Evolutionary conservation across 805 yeast genomes (phyloP).

Genomic region (Komagataella populi): DNA sequence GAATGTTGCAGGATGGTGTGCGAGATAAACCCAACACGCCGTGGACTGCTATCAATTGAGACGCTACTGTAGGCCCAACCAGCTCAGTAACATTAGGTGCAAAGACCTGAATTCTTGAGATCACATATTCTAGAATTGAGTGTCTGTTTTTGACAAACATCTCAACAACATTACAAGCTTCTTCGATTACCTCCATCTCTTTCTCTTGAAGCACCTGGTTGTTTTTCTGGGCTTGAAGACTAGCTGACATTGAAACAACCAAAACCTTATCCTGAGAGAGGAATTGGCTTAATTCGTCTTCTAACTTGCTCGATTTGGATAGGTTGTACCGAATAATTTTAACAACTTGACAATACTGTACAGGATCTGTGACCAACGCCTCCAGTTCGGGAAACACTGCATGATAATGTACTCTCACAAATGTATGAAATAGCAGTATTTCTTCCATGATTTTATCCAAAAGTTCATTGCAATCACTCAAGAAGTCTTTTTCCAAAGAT

Average conservation of each 20-base stretch:
- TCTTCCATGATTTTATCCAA: conserved; percentile 42
- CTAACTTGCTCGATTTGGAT: conserved; percentile 7
- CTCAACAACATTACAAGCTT: conserved; percentile 33
- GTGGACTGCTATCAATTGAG: conserved; percentile 62
- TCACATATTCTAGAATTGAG: conserved; percentile 37
- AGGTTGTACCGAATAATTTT: conserved; percentile 30
- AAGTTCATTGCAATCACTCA: conserved; percentile 40
- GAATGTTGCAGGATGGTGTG: conserved; percentile 74
- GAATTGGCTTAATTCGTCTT: conserved; percentile 23
- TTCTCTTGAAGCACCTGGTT: conserved; percentile 10
- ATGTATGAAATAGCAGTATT: conserved; percentile 31
- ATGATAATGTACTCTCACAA: conserved; percentile 37
- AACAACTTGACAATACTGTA: conserved; percentile 45
- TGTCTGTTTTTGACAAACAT: conserved; percentile 27
- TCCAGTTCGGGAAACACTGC: conserved; percentile 63
- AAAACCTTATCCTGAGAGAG: conserved; percentile 54
- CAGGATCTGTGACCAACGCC: conserved; percentile 44
- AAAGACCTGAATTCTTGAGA: conserved; percentile 37
- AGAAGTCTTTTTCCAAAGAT: conserved; percentile 28
- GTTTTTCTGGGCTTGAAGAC: conserved; percentile 27
- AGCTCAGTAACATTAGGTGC: conserved; percentile 76
- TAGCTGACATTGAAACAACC: conserved; percentile 61
- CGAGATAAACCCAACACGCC: conserved; percentile 51
- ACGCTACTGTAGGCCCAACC: conserved; percentile 59
- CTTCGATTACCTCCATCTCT: conserved; percentile 23